Evolutionary conservation across 331 rosid species (phyloP), one percentile per base, ranked within the genome.

Genomic region (Spiraea crenata): DNA sequence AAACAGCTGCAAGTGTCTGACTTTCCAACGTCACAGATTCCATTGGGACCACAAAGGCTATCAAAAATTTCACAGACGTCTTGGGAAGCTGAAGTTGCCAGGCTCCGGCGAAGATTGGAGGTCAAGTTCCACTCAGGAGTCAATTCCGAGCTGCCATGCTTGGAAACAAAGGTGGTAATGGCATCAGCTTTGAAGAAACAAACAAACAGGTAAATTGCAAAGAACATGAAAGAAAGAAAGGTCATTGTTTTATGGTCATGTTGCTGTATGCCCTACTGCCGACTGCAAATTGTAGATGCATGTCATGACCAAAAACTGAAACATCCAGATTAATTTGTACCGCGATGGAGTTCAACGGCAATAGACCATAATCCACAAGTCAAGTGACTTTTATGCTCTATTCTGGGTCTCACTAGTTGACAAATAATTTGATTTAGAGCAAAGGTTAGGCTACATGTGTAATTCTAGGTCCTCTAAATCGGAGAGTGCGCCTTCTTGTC

Each of bases 91-190:
- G 52, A 25, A 5, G 78, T 7, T 20, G 74, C 70, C 1, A 13
- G 37, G 31, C 6, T 76, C 91, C 91, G 76, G 64, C 37, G 77
- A 20, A 55, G 66, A 13, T 85, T 81, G 1, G 86, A 20, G 34
- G 17, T 45, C 3, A 8, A 10, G 48, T 45, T 7, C 48, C 14
- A 45, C 48, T 81, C 40, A 73, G 73, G 79, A 85, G 85, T 89
- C 69, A 74, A 25, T 34, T 65, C 77, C 37, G 41, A 89, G 63
- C 62, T 45, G 62, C 80, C 87, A 48, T 69, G 82, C 42, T 57
- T 40, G 16, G 95, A 89, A 61, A 89, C 84, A 2, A 86, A 64
- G n/a, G 88, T 82, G 15, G 77, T 70, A 4, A 83, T 42, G 50
- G 70, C 57, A n/a, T 81, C 84, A 62, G 67, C 7, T 76, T 16